These are phyloP conservation scores for Juncus effusus DNA, from an alignment of 176 grass and related monocot species.

Conservation along the genomic window DNA sequence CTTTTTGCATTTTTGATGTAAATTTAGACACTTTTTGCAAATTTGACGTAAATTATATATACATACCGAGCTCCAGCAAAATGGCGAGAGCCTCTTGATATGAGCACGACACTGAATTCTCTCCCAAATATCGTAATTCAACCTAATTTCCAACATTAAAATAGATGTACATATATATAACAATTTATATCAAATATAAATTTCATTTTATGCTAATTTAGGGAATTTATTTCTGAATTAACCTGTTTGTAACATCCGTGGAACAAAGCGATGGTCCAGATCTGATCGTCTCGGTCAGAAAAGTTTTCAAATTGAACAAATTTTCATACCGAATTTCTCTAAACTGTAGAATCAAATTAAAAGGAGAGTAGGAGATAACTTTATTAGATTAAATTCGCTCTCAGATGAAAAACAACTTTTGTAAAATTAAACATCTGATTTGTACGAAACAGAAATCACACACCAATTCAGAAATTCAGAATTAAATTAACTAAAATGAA, in stretches of 20 bases:
- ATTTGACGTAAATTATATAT: not conserved
- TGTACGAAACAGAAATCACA: no score
- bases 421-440: no score
- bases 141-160: slow-evolving; percentile 44
- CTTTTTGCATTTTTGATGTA: no score
- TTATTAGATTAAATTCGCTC: no score
- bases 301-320: slow-evolving; percentile 93
- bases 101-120: slow-evolving; percentile 63
- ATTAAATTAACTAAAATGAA: no score
- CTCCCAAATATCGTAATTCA: slow-evolving; percentile 80
- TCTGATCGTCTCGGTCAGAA: slow-evolving; percentile 67
- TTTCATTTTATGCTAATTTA: no score
- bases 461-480: no score
- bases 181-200: not conserved
- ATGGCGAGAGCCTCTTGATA: slow-evolving; percentile 93
- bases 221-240: not conserved
- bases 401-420: no score
- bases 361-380: no score
- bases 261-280: slow-evolving; percentile 89
- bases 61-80: slow-evolving; percentile 91
- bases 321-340: slow-evolving; percentile 78
- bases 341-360: not conserved
- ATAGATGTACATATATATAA: slow-evolving; percentile 14
- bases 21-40: not conserved
- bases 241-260: slow-evolving; percentile 99